Conservation (phyloP, 768 basidiomycete species). For the Termitomyces sp. region DNA sequence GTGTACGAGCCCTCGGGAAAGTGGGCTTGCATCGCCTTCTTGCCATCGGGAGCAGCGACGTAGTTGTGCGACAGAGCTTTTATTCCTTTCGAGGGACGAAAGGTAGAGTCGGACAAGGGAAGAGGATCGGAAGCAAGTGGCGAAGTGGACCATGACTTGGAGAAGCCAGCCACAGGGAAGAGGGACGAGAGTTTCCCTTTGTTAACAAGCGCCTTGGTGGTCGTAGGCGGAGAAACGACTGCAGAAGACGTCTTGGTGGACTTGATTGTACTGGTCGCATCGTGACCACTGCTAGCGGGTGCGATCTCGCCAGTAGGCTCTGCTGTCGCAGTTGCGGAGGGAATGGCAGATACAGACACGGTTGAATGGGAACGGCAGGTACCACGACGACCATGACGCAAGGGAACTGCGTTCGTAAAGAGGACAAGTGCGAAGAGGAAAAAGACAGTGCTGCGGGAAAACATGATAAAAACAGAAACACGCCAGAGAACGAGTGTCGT, state of each 20-base stretch:
- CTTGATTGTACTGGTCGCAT: constrained; percentile 1
- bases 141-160: constrained; percentile 43
- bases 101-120: constrained; percentile 37
- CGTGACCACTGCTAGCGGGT: not conserved
- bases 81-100: constrained; percentile 35
- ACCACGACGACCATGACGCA: constrained; percentile 11
- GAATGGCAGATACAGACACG: not conserved
- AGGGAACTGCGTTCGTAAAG: constrained; percentile 17
- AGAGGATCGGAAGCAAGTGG: constrained; percentile 26
- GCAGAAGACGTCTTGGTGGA: constrained; percentile 10
- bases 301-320: not conserved
- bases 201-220: constrained; percentile 4
- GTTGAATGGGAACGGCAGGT: constrained; percentile 8
- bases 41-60: constrained; percentile 43
- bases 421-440: constrained; percentile 18
- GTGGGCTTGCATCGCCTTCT: constrained; percentile 42
- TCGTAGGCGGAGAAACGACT: constrained; percentile 1
- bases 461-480: constrained; percentile 16
- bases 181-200: constrained; percentile 22
- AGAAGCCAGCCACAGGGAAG: constrained; percentile 32
- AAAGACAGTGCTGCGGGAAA: constrained; percentile 15
- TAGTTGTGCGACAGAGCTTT: constrained; percentile 32
- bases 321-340: not conserved
- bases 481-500: constrained; percentile 10
- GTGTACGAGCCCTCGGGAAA: constrained; percentile 57